Conservation (phyloP, 1,284 basidiomycete species). For the Caloboletus firmus region DNA sequence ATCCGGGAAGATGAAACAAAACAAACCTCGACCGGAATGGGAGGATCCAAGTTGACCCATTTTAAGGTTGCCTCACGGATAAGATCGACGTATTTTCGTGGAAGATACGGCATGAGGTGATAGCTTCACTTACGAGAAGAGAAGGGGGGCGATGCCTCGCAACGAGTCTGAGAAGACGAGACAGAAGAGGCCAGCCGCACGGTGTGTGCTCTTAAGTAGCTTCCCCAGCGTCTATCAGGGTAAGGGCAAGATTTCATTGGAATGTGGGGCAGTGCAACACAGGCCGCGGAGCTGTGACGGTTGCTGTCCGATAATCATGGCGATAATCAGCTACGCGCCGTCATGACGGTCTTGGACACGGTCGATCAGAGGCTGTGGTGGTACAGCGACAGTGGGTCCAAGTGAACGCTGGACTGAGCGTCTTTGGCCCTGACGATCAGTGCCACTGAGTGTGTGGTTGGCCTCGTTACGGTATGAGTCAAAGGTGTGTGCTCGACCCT, state of each 20-base stretch:
- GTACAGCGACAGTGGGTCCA: too few species aligned
- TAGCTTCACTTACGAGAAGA: background rate
- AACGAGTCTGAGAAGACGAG: background rate
- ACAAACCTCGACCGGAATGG: slow-evolving; percentile 25
- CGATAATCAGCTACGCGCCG: background rate
- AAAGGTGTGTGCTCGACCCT: background rate
- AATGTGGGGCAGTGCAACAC: background rate
- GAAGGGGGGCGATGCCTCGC: background rate
- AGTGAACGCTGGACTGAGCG: too few species aligned
- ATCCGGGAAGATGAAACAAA: background rate
- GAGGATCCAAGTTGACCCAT: slow-evolving; percentile 36
- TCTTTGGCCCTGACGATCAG: background rate
- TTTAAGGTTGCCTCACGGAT: slow-evolving; percentile 26
- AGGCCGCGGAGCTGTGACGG: background rate
- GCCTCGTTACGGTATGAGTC: background rate
- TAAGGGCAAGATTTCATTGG: too few species aligned
- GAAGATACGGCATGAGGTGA: slow-evolving; percentile 8
- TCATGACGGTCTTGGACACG: background rate
- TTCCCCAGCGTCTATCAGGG: slow-evolving; percentile 10
- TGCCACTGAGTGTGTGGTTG: too few species aligned
- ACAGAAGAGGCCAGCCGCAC: background rate
- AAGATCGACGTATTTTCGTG: slow-evolving; percentile 30
- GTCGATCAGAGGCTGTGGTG: background rate
- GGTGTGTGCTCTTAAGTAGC: background rate
- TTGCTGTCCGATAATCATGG: background rate